Evolutionary conservation across 176 grass and related monocot genomes (phyloP), one percentile per base, ranked within the genome.

Genomic region (Alopecurus myosuroides): DNA sequence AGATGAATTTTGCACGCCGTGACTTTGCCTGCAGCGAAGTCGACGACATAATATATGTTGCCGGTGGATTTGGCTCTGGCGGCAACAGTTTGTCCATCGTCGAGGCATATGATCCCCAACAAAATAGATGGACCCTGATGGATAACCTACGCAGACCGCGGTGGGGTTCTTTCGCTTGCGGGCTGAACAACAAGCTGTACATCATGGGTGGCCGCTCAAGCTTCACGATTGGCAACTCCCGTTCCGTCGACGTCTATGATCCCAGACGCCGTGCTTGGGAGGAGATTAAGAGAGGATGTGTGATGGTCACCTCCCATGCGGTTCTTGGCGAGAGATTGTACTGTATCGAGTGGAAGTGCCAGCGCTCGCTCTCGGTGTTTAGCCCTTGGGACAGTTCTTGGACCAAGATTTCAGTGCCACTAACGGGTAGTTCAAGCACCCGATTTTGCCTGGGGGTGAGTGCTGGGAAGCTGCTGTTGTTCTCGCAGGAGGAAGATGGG

Each of bases 141-240:
- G 76, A 93, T 66, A 88, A 42, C 57, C 88, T 94, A 63, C 88
- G 85, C 26, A 34, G 90, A 30, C 92, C 95, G 3, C 80, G 95
- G 22, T 98, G 85, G 87, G 92, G 92, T 2, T 93, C 87, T 66
- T 98, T 98, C 4, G 92, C 82, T 17, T 75, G 35, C 9, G 46
- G 88, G 6, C 82, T 94, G 13, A 12, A 46, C 3, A 55, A 62
- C 65, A 86, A 84, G 76, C 57, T 94, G 1, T 93, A 91, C 61
- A 22, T 94, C 74, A 85, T 98, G 95, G 92, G 87, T 4, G 95
- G 95, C 17, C 86, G 92, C 3, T 98, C 95, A 3, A 98, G 86
- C 86, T 98, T 98, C 81, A 93, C 85, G 0, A 94, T 93, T 4
- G 95, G 95, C 35, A 91, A 94, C 29, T 86, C 92, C 4, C 90